A percentile compares a stretch with the other conserved stretches of the same genome.
Evolutionary conservation across 345 rosid genomes (phyloP).

Genomic region (Carallia brachiata): DNA sequence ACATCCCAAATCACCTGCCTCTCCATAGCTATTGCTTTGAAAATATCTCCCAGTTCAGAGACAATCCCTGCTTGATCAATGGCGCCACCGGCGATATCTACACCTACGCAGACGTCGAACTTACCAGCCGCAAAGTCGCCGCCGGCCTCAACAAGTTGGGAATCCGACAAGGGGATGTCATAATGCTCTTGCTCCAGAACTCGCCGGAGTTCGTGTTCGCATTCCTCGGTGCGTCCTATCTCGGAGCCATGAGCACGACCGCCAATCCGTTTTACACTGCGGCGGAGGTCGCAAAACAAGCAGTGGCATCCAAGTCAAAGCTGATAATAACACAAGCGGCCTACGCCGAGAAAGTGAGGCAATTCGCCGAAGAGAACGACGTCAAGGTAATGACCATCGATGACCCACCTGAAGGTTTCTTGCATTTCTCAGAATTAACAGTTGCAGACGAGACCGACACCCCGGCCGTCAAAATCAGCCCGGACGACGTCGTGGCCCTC

Average conservation of each 20-base stretch:
- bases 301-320: slow-evolving; percentile 47
- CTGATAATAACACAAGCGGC: slow-evolving; percentile 60
- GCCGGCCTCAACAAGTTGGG: slow-evolving; percentile 56
- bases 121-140: slow-evolving; percentile 54
- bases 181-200: slow-evolving; percentile 74
- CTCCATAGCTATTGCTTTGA: slow-evolving; percentile 63
- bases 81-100: slow-evolving; percentile 54
- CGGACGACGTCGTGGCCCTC: slow-evolving; percentile 78
- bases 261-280: slow-evolving; percentile 87
- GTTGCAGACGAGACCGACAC: slow-evolving; percentile 40
- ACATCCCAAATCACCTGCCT: slow-evolving; percentile 68
- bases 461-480: slow-evolving; percentile 36
- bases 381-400: slow-evolving; percentile 42
- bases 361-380: slow-evolving; percentile 30
- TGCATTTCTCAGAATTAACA: slow-evolving; percentile 62
- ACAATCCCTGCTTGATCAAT: slow-evolving; percentile 70
- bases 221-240: slow-evolving; percentile 70
- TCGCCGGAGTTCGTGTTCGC: slow-evolving; percentile 68
- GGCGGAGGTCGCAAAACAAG: slow-evolving; percentile 71
- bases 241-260: slow-evolving; percentile 63
- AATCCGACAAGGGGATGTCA: slow-evolving; percentile 55
- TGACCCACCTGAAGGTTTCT: slow-evolving; percentile 42
- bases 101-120: slow-evolving; percentile 75
- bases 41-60: slow-evolving; percentile 39
- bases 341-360: slow-evolving; percentile 52